A percentile compares a stretch with the other conserved stretches of the same genome.
phyloP scores from a whole-genome alignment of 306 rosid species.

The Trifolium repens region DNA sequence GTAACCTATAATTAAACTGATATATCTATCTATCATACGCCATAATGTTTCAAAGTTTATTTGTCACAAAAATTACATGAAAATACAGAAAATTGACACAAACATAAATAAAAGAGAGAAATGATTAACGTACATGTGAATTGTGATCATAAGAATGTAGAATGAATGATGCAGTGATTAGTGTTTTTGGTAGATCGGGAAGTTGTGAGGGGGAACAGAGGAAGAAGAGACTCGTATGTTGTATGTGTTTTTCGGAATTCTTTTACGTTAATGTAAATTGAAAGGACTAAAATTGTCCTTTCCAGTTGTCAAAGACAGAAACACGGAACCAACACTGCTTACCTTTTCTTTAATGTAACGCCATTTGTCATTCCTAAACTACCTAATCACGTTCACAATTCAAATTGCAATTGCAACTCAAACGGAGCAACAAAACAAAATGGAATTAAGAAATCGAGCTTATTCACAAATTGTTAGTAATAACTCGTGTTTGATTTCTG shows the following conservation, averaged over 20 bases:
- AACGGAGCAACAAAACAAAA: no score
- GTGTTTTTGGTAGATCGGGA: background rate
- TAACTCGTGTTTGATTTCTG: no score
- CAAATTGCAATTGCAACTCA: background rate
- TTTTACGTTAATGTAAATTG: background rate
- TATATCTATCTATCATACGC: background rate
- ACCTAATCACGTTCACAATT: background rate
- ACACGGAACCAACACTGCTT: constrained; percentile 38
- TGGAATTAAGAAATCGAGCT: no score
- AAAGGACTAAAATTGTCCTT: constrained; percentile 32
- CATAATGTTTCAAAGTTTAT: background rate
- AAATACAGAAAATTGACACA: constrained; percentile 2
- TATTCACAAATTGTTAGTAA: no score
- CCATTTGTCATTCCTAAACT: constrained; percentile 23
- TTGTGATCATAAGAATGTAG: background rate
- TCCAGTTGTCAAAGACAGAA: constrained; percentile 12
- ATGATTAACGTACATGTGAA: background rate
- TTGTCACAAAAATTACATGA: background rate
- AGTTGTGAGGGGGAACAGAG: background rate
- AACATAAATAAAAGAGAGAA: background rate
- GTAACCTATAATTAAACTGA: constrained; percentile 20
- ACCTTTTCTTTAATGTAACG: background rate
- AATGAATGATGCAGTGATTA: background rate
- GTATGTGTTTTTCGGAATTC: background rate
- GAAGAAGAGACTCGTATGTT: background rate